phyloP scores from a whole-genome alignment of 257 asterid species.

The Verbascum thapsus region DNA sequence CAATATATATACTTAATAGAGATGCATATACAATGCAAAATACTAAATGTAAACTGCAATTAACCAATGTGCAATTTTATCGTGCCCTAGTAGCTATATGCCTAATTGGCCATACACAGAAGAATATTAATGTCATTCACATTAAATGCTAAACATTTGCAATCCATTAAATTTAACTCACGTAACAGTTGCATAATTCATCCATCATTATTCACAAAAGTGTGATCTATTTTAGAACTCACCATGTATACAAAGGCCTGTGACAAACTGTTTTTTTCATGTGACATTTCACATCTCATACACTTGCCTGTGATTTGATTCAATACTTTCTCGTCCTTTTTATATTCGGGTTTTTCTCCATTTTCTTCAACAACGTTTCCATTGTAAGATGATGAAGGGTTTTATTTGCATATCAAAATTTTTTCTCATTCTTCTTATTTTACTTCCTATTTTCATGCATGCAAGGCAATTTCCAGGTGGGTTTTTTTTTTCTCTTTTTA shows the following conservation, averaged over 20 bases:
- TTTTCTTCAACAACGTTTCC: slow-evolving; percentile 3
- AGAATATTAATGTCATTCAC: slow-evolving; percentile 24
- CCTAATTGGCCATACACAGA: too few relatives aligned
- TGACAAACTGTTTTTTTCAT: slow-evolving; percentile 49
- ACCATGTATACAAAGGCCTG: slow-evolving; percentile 35
- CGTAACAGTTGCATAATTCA: slow-evolving; percentile 33
- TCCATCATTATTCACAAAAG: slow-evolving; percentile 32
- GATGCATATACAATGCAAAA: too few relatives aligned
- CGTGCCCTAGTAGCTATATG: too few relatives aligned
- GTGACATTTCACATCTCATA: slow-evolving; percentile 48
- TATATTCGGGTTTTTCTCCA: slow-evolving; percentile 29
- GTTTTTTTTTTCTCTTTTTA: slow-evolving; percentile 3
- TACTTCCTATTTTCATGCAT: slow-evolving; percentile 41
- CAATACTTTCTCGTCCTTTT: slow-evolving; percentile 43
- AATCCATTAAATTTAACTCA: slow-evolving; percentile 36
- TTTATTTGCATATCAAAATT: slow-evolving; percentile 25
- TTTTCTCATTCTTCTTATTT: slow-evolving; percentile 36
- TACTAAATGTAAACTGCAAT: too few relatives aligned
- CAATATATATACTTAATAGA: too few relatives aligned
- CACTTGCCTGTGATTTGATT: slow-evolving; percentile 73
- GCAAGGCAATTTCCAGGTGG: slow-evolving; percentile 56
- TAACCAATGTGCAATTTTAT: too few relatives aligned
- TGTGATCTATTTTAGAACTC: slow-evolving; percentile 35
- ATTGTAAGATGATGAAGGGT: slow-evolving; percentile 37
- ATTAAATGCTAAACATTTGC: slow-evolving; percentile 29